phyloP scores from a whole-genome alignment of 225 moss, liverwort and hornwort genomes.

The Pseudoscleropodium purum region DNA sequence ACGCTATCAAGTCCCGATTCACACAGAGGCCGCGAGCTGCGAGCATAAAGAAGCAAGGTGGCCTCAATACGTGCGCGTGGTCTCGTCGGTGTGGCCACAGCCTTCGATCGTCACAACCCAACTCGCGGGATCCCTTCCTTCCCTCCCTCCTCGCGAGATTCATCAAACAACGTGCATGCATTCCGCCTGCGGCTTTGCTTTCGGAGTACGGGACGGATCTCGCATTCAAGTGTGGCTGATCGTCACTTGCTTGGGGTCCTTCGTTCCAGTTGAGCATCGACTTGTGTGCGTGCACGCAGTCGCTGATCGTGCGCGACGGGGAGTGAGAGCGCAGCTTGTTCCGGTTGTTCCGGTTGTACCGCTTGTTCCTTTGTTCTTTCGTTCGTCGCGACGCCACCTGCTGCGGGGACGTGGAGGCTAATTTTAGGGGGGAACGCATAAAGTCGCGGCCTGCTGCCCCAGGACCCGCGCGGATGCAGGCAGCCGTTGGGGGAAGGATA shows the following conservation, averaged over 20 bases:
- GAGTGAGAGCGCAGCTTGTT: background rate
- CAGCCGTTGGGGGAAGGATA: constrained; percentile 16
- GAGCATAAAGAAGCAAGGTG: background rate
- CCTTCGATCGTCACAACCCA: background rate
- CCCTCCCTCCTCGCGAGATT: background rate
- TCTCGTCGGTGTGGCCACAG: constrained; percentile 3
- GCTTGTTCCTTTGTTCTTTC: background rate
- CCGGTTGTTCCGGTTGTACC: background rate
- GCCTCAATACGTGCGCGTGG: background rate
- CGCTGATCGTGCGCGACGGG: background rate
- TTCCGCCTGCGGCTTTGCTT: background rate
- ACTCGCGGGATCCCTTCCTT: background rate
- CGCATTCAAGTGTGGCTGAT: background rate
- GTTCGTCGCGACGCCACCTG: background rate
- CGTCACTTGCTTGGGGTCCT: background rate
- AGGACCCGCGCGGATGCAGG: background rate
- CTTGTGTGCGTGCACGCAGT: background rate
- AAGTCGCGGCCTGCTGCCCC: background rate
- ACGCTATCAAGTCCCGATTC: background rate
- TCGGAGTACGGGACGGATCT: background rate
- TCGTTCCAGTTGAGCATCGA: background rate
- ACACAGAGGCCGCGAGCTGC: background rate
- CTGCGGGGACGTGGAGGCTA: background rate
- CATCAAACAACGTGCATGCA: background rate
- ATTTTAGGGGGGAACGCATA: background rate